A percentile compares a stretch with the other conserved stretches of the same genome.
These are phyloP conservation scores for Bondarzewia mesenterica DNA, from an alignment of 1,284 basidiomycete species.

Conservation along the genomic window DNA sequence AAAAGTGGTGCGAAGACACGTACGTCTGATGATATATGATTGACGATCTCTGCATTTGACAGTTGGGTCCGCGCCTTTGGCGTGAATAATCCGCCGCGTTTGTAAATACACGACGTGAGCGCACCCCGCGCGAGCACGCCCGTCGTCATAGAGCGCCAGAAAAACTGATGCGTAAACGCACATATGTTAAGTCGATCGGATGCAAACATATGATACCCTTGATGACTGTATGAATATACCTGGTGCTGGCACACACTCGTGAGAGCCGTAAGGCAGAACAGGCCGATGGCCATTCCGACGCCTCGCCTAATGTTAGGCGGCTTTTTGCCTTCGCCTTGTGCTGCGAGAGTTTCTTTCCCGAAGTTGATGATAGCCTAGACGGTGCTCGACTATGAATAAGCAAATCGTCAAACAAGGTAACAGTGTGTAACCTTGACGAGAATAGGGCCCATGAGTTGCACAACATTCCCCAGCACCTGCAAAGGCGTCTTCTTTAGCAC, in stretches of 20 bases:
- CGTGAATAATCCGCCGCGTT: slow-evolving; percentile 58
- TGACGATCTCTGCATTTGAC: slow-evolving; percentile 64
- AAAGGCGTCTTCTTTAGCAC: not conserved
- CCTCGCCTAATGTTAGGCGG: slow-evolving; percentile 53
- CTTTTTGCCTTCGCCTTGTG: slow-evolving; percentile 21
- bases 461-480: slow-evolving; percentile 47
- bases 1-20: not conserved
- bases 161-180: slow-evolving; percentile 81
- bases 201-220: too few relatives aligned
- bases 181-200: too few relatives aligned
- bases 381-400: not conserved
- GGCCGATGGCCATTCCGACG: slow-evolving; percentile 63
- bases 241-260: slow-evolving; percentile 41
- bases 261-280: slow-evolving; percentile 55
- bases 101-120: slow-evolving; percentile 71
- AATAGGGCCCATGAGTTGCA: slow-evolving; percentile 59
- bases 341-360: slow-evolving; percentile 30
- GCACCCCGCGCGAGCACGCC: slow-evolving; percentile 67
- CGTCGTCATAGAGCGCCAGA: slow-evolving; percentile 68
- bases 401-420: not conserved
- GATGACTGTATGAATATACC: too few relatives aligned
- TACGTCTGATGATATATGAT: slow-evolving; percentile 64
- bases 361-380: slow-evolving; percentile 59
- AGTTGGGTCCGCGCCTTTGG: slow-evolving; percentile 59
- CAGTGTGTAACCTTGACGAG: slow-evolving; percentile 41